Base-by-base conservation (phyloP, 2,329 filamentous ascomycete species). In the Cadophora gregata region DNA sequence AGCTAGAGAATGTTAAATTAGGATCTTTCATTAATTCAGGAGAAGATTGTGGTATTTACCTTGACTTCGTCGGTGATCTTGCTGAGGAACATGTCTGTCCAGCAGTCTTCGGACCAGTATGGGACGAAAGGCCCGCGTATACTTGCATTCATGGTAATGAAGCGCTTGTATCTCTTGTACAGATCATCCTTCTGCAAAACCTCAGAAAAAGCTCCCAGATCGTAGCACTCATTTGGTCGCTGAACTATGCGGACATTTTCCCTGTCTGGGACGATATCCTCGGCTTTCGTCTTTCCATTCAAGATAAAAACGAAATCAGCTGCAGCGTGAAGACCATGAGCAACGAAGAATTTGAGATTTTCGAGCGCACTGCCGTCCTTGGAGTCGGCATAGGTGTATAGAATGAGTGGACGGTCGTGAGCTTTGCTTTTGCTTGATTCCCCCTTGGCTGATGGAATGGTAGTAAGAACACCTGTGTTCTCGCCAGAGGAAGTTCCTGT, bases 271-370 rank as follows among this genome's bases (percentile, higher is more conserved):
- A 76, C 71, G 4, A 70, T 42, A 9, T 29, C 47, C 0, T 59
- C 38, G 2, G 66, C 69, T 38, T 72, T 55, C 8, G 73, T 73
- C 3, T 71, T 56, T 24, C 73, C 75, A 45, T 76, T 76, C 12
- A 76, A 33, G 56, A 76, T 73, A 62, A 76, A 76, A 33, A 76
- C 27, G 53, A 75, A 75, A 61, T 76, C 74, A 2, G 75, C 74
- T 4, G 67, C 67, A 19, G 47, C 71, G 36, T 77, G 74, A n/a
- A 76, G 64, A 25, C 67, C 74, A 64, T 76, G 74, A 3, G 66
- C 63, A 36, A 76, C 63, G 53, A 75, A 77, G 68, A 74, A 77
- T 25, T 73, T 45, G 53, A 76, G 60, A 59, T 76, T 77, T 19
- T 59, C 48, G 19, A 71, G 69, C 14, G 75, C 70, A 24, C 63